These are phyloP conservation scores for Zostera marina DNA, from an alignment of 116 monocot genomes.

Conservation along the genomic window DNA sequence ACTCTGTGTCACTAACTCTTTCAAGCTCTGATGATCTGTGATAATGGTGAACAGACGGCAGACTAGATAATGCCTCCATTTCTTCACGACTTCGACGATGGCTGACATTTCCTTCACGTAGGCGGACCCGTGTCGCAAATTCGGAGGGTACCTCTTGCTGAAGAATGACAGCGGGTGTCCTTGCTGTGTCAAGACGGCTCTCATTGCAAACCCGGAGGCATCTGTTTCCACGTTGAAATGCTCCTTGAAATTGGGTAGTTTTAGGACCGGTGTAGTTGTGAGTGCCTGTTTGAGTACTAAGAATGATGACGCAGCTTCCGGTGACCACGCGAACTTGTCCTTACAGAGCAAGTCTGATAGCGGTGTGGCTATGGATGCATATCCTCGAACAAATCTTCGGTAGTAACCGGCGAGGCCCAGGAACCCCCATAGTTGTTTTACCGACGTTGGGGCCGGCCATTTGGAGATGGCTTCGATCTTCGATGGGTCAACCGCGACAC, in stretches of 20 bases:
- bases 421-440: too few relatives aligned
- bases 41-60: not conserved
- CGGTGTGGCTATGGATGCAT: not conserved
- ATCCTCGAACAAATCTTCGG: too few relatives aligned
- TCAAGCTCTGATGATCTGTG: constrained; percentile 2
- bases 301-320: too few relatives aligned
- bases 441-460: too few relatives aligned
- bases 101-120: constrained; percentile 4
- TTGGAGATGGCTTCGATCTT: not conserved
- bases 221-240: not conserved
- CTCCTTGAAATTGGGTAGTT: not conserved
- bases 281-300: not conserved
- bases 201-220: not conserved
- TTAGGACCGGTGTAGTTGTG: not conserved
- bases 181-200: not conserved
- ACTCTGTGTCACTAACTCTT: not conserved
- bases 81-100: not conserved
- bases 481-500: not conserved
- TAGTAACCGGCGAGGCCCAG: too few relatives aligned
- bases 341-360: not conserved
- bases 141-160: not conserved
- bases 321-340: not conserved
- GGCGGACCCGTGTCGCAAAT: not conserved
- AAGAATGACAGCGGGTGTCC: not conserved
- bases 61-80: constrained; percentile 4